Base-by-base conservation (phyloP, 257 asterid genomes). In the Sherardia arvensis region DNA sequence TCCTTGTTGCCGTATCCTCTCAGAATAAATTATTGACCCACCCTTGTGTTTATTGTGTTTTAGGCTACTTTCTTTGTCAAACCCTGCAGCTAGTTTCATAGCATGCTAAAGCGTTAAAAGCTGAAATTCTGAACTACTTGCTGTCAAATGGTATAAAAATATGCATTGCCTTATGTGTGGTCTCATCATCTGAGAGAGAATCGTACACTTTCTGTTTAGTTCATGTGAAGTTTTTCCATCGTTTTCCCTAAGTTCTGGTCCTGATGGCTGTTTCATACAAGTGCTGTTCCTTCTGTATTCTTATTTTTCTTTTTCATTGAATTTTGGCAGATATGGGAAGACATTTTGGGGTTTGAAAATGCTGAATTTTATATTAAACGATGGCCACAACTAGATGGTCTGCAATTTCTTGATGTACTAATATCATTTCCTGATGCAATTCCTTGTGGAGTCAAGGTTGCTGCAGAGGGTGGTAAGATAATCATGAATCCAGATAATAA, bases 261-360 rank as follows among this genome's bases (percentile, higher is more conserved):
- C 8, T 48, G 48, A 68, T 11, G 60, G 61, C 34, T 48, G 60
- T 20, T 66, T 43, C 29, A 62, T 18, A 28, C 23, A 10, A 29
- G 32, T 38, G 23, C 7, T 29, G 59, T 62, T 69, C 22, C 62
- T 70, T 70, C 22, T 25, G 43, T 32, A 43, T 65, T 55, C 27
- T 53, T 38, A 51, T 32, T 33, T 26, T 61, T 55, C 22, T 53
- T 57, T 34, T 30, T 28, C 23, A 20, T 59, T 43, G 28, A 30
- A 63, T 59, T 67, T 61, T 74, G 70, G 79, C 88, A 91, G 98
- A 91, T 91, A 77, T 91, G 98, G 98, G 98, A 91, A 75, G 96
- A 91, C 79, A 91, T 91, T 72, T 71, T 91, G 82, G 98, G 98
- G 71, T 91, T 91, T 51, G 98, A 91, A 79, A 91, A 91, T 80